Evolutionary conservation across 345 rosid genomes (phyloP), one percentile per base, ranked within the genome.

Genomic region (Murraya paniculata): DNA sequence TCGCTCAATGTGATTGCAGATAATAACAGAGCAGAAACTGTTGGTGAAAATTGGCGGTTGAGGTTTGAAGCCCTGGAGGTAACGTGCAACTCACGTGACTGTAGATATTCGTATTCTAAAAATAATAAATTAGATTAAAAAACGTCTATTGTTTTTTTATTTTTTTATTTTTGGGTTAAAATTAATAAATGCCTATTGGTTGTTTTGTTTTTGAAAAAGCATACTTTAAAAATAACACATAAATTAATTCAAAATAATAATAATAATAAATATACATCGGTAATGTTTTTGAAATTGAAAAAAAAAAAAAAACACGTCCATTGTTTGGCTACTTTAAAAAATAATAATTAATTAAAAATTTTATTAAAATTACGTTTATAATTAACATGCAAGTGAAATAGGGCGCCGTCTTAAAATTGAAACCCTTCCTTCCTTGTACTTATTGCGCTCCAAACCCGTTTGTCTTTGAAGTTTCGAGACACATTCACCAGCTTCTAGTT

Each of bases 391-490:
- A 9, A 9, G 45, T 9, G 45, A 30, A 7, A 33, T 6, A 19
- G 25, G 27, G 69, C 39, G 73, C 24, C 35, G 7, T 27, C 73
- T 50, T 28, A 19, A 16, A 7, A 35, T 33, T 21, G 60, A 57
- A 72, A 35, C 35, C 65, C 50, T 57, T 30, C 10, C 9, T 5
- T 39, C 27, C 4, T 2, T 4, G 6, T 19, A 2, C 13, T 9
- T 41, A 41, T 9, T 39, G 75, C n/a, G 60, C 53, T 72, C 53
- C 16, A 41, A 45, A 6, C 33, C 9, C 33, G 33, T 24, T 68
- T 35, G 35, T 22, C 55, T 74, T 64, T 24, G 73, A 76, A 73
- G 61, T 2, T 69, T 82, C 66, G 77, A 78, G 86, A 83, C 80
- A 33, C 81, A 38, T 60, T 80, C 76, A 73, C 48, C 59, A 19